Evolutionary conservation across 1,284 basidiomycete species (phyloP), one percentile per base, ranked within the genome.

Genomic region (Bondarzewia mesenterica): DNA sequence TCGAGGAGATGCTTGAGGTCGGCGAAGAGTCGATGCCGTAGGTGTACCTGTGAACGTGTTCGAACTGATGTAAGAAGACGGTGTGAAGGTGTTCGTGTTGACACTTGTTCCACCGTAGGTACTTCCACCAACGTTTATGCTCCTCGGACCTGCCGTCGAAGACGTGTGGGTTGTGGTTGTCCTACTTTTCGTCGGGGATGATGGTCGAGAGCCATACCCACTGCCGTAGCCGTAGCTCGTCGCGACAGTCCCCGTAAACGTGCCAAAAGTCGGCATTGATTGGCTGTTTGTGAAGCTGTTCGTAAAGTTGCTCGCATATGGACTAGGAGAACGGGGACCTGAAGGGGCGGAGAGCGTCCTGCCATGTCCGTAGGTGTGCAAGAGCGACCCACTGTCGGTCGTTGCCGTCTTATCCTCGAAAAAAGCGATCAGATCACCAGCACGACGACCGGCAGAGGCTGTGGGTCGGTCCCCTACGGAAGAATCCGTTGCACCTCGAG

Each of bases 401-500:
- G 55, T 52, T 2, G 62, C 61, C 8, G 66, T 68, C 40, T 72
- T 76, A 26, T 81, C 74, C 56, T 89, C 87, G 52, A 88, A 89
- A 38, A 82, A 78, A 0, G 86, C 84, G 39, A 85, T 84, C 38
- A 89, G 71, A 50, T 85, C 79, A 14, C 75, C 82, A 0, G 84
- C 74, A 15, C 82, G 75, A 27, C 78, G 76, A 6, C 77, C 78
- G 38, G 67, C 69, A 18, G 79, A 79, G 16, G 67, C 46, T 64
- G 70, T 36, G 60, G 64, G 48, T 59, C 72, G 58, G 32, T 47
- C 35, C 18, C 55, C 52, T 3, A 53, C 48, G 3, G 52, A 48
- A 4, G 65, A 62, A 18, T 68, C 67, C 5, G 65, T 67, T 7
- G 55, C 54, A 25, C 65, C 53, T 18, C 65, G 52, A 2, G 49